A percentile compares a stretch with the other conserved stretches of the same genome.
These are phyloP conservation scores for Pseudogymnoascus sp. DNA, from an alignment of 2,329 filamentous ascomycete genomes.

Conservation along the genomic window DNA sequence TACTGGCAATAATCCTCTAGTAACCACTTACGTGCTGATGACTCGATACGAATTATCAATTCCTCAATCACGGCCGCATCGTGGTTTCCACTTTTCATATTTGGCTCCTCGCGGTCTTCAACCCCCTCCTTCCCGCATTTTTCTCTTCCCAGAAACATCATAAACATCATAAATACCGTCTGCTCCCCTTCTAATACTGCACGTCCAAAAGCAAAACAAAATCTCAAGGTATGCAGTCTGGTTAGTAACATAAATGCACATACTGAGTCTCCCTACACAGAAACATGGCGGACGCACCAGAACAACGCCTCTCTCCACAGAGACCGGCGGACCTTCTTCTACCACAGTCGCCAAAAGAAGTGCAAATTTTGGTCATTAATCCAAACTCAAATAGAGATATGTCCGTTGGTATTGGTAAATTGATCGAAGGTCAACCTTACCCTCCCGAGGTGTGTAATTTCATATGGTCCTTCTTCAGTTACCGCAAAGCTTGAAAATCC, in stretches of 20 bases:
- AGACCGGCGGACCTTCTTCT: neutral
- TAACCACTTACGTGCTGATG: constrained; percentile 2
- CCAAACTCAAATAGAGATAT: constrained; percentile 69
- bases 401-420: constrained; percentile 55
- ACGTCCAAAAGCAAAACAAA: neutral
- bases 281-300: neutral
- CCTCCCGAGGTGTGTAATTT: neutral
- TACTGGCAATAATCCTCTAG: neutral
- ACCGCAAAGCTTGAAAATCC: too few relatives aligned
- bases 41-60: constrained; percentile 9
- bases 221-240: neutral
- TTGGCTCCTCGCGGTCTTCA: neutral
- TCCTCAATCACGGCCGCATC: constrained; percentile 3
- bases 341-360: constrained; percentile 24
- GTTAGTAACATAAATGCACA: neutral
- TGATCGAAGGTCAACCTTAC: constrained; percentile 31
- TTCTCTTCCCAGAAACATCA: constrained; percentile 1
- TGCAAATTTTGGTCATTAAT: constrained; percentile 60
- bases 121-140: neutral
- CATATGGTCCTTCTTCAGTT: too few relatives aligned
- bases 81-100: constrained; percentile 4
- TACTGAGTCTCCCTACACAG: neutral
- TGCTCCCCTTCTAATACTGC: neutral
- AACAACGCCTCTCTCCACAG: neutral
- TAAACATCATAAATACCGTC: neutral